Conservation (phyloP, 805 yeast genomes). For the Monosporozyma solicola region DNA sequence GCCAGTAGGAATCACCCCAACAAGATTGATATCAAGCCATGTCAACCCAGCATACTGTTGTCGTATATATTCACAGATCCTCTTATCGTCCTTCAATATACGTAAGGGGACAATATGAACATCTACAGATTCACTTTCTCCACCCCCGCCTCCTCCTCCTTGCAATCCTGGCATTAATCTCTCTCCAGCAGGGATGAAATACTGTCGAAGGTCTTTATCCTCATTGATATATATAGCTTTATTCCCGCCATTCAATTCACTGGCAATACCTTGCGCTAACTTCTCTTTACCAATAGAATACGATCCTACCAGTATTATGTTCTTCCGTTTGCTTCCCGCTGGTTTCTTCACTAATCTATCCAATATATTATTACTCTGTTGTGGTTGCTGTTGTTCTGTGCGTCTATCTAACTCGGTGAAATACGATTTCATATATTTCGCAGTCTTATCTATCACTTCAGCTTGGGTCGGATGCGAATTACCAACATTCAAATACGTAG, state of each 20-base stretch:
- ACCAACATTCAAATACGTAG: slow-evolving; percentile 74
- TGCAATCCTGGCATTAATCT: background rate
- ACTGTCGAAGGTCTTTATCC: slow-evolving; percentile 3
- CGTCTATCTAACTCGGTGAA: slow-evolving; percentile 22
- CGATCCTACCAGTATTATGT: slow-evolving; percentile 56
- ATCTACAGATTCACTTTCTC: background rate
- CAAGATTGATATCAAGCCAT: slow-evolving; percentile 30
- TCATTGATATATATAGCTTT: slow-evolving; percentile 30
- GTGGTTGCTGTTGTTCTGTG: background rate
- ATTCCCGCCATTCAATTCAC: background rate
- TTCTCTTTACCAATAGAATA: slow-evolving; percentile 91
- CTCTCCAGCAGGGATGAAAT: background rate
- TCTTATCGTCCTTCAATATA: slow-evolving; percentile 35
- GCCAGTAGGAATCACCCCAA: slow-evolving; percentile 85
- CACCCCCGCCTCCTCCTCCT: too few relatives aligned
- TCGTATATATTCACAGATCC: slow-evolving; percentile 23
- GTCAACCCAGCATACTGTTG: slow-evolving; percentile 2
- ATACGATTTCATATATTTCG: slow-evolving; percentile 37
- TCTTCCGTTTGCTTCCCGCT: slow-evolving; percentile 3
- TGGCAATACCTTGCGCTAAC: slow-evolving; percentile 59
- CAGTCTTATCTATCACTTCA: slow-evolving; percentile 52
- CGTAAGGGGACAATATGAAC: slow-evolving; percentile 72
- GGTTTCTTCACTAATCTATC: background rate
- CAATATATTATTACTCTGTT: background rate
- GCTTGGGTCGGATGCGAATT: slow-evolving; percentile 74